Evolutionary conservation across 306 rosid genomes (phyloP).

Genomic region (Astragalus membranaceus): DNA sequence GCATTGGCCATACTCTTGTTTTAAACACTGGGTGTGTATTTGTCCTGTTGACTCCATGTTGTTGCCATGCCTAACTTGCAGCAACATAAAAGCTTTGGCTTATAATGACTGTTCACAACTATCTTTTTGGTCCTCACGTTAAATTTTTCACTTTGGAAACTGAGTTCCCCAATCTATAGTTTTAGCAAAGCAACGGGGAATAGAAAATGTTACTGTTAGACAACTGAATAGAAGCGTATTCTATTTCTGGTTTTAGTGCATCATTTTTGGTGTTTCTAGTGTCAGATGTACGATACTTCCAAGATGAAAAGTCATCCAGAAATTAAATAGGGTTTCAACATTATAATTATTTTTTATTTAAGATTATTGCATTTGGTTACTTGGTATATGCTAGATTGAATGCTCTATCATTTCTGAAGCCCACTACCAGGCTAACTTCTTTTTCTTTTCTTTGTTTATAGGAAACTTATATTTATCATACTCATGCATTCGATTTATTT

Average conservation of each 20-base stretch:
- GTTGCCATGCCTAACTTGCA: background rate
- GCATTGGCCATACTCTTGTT: slow-evolving; percentile 86
- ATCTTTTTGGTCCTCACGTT: slow-evolving; percentile 16
- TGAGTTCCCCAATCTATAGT: slow-evolving; percentile 2
- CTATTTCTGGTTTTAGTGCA: slow-evolving; percentile 6
- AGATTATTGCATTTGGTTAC: background rate
- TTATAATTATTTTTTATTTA: background rate
- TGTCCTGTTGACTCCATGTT: background rate
- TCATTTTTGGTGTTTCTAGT: background rate
- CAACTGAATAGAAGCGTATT: background rate
- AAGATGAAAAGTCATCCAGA: slow-evolving; percentile 7
- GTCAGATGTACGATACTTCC: background rate
- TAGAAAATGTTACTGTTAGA: background rate
- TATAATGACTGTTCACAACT: slow-evolving; percentile 8
- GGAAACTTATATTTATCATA: background rate
- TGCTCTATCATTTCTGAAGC: slow-evolving; percentile 15
- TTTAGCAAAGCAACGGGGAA: background rate
- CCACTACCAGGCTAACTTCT: background rate
- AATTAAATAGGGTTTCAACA: background rate
- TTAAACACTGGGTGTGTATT: slow-evolving; percentile 76
- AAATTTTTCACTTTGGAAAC: slow-evolving; percentile 7
- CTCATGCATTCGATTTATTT: background rate
- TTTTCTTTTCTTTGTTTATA: background rate
- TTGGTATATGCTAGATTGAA: slow-evolving; percentile 5
- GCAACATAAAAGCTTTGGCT: background rate